Evolutionary conservation across 805 yeast genomes (phyloP).

Genomic region (Kurtzmaniella cleridarum): DNA sequence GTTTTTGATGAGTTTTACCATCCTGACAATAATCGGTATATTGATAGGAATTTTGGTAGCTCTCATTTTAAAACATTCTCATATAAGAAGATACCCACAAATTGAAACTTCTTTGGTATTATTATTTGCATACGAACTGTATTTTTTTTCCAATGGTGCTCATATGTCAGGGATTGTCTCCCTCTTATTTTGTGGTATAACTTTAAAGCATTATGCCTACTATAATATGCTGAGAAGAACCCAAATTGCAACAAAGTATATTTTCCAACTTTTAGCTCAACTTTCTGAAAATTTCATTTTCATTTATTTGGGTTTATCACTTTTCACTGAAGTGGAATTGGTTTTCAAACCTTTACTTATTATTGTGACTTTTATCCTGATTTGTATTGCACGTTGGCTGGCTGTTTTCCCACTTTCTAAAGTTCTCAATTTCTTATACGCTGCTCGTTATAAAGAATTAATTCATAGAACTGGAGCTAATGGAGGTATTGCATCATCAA

Average conservation of each 20-base stretch:
- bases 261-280: slow-evolving; percentile 91
- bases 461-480: slow-evolving; percentile 18
- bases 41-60: slow-evolving; percentile 87
- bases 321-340: slow-evolving; percentile 93
- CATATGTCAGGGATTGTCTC: slow-evolving; percentile 99
- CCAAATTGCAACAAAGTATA: slow-evolving; percentile 92
- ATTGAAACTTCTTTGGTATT: slow-evolving; percentile 92
- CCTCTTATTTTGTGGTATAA: slow-evolving; percentile 90
- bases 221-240: slow-evolving; percentile 96
- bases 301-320: slow-evolving; percentile 87
- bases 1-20: slow-evolving; percentile 87
- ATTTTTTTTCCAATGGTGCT: slow-evolving; percentile 96
- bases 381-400: slow-evolving; percentile 94
- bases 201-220: slow-evolving; percentile 94
- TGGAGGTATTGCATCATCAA: slow-evolving; percentile 37
- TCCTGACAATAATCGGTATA: slow-evolving; percentile 85
- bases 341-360: slow-evolving; percentile 92
- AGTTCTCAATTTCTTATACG: slow-evolving; percentile 73
- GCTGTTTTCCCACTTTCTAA: slow-evolving; percentile 93
- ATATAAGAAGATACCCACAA: slow-evolving; percentile 91
- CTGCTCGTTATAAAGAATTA: slow-evolving; percentile 47
- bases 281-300: slow-evolving; percentile 94
- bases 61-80: slow-evolving; percentile 82
- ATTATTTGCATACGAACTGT: slow-evolving; percentile 89
- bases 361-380: slow-evolving; percentile 81